Evolutionary conservation across 202 grass and related monocot species (phyloP).

Genomic region (Musa balbisiana): DNA sequence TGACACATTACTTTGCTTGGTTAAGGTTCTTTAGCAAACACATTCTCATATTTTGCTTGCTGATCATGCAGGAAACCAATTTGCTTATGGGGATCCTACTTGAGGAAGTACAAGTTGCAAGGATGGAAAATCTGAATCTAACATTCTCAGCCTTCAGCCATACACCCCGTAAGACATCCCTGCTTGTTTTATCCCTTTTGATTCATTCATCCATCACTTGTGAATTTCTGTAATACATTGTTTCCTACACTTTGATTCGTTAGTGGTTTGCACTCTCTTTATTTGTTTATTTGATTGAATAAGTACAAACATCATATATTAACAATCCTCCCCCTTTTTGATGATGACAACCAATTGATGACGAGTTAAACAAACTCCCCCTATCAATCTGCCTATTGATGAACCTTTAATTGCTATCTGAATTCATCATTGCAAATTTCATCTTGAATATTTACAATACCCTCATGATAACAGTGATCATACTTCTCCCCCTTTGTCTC

Average conservation of each 20-base stretch:
- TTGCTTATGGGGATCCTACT: conserved; percentile 82
- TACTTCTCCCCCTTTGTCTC: too few relatives aligned
- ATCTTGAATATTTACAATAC: too few relatives aligned
- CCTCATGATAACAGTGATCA: too few relatives aligned
- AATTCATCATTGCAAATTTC: too few relatives aligned
- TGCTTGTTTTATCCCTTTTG: conserved; percentile 31
- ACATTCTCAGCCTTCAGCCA: conserved; percentile 35
- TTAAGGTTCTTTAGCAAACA: background rate
- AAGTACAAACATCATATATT: background rate
- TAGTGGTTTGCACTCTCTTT: conserved; percentile 12
- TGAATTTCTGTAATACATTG: too few relatives aligned
- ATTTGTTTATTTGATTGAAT: background rate
- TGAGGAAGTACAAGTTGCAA: conserved; percentile 66
- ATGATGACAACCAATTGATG: too few relatives aligned
- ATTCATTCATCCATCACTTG: background rate
- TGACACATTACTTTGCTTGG: background rate
- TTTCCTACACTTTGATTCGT: conserved; percentile 11
- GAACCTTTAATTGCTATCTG: too few relatives aligned
- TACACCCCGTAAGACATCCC: conserved; percentile 41
- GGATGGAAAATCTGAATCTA: conserved; percentile 60
- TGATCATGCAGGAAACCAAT: conserved; percentile 69
- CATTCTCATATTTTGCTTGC: background rate
- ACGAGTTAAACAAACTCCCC: too few relatives aligned
- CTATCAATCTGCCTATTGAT: too few relatives aligned
- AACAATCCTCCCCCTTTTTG: too few relatives aligned